A percentile compares a stretch with the other conserved stretches of the same genome.
Conservation (phyloP, 1,284 basidiomycete genomes). For the Thelephora terrestris region DNA sequence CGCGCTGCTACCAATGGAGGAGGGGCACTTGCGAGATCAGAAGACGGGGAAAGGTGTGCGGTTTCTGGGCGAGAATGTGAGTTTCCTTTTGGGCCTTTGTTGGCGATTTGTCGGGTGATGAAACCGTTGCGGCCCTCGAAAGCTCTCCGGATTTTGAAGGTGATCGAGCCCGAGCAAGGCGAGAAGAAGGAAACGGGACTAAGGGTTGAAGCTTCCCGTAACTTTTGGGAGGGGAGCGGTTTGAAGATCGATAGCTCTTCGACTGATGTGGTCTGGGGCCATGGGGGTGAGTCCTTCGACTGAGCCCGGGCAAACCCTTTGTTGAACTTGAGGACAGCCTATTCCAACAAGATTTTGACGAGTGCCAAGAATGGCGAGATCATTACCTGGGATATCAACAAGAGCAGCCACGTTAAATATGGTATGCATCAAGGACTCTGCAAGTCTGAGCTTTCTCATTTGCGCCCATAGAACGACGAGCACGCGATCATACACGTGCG, state of each 20-base stretch:
- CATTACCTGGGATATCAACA: constrained; percentile 77
- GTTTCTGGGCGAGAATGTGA: constrained; percentile 68
- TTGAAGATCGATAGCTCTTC: constrained; percentile 66
- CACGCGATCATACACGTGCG: constrained; percentile 66
- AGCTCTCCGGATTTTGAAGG: constrained; percentile 59
- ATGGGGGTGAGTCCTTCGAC: constrained; percentile 49
- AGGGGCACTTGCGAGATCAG: constrained; percentile 53
- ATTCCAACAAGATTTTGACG: constrained; percentile 72
- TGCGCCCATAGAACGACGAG: constrained; percentile 45
- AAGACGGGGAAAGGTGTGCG: constrained; percentile 55
- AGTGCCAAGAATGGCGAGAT: constrained; percentile 79
- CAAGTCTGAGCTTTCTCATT: constrained; percentile 9
- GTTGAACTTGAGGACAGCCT: constrained; percentile 33
- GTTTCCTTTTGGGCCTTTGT: constrained; percentile 16
- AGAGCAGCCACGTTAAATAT: constrained; percentile 55
- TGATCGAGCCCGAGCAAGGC: constrained; percentile 39
- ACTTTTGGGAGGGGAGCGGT: constrained; percentile 64
- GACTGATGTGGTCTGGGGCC: constrained; percentile 77
- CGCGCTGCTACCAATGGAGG: constrained; percentile 48
- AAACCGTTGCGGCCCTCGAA: neutral
- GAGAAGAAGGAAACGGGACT: constrained; percentile 45
- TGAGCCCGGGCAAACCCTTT: neutral
- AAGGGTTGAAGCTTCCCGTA: constrained; percentile 56
- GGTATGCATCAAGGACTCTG: constrained; percentile 34
- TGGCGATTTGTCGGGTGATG: neutral